phyloP scores from a whole-genome alignment of 1,284 basidiomycete genomes.

The Malassezia obtusa region DNA sequence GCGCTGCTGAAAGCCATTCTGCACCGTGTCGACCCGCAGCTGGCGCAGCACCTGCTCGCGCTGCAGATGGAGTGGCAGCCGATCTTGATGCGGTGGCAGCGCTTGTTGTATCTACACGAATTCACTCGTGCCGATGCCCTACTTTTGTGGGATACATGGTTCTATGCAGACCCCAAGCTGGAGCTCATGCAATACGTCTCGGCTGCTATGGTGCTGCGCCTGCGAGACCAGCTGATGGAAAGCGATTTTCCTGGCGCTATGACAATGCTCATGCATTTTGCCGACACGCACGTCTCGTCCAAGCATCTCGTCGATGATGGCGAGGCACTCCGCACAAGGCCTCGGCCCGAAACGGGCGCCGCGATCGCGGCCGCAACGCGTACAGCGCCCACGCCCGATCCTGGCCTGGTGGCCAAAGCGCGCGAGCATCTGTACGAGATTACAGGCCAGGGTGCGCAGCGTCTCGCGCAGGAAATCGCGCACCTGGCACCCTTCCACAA shows the following conservation, averaged over 20 bases:
- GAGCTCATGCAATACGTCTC: slow-evolving; percentile 37
- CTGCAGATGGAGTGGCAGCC: slow-evolving; percentile 12
- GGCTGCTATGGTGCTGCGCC: slow-evolving; percentile 38
- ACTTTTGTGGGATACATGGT: slow-evolving; percentile 42
- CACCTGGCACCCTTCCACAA: not conserved
- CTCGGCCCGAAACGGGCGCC: not conserved
- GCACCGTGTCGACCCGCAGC: slow-evolving; percentile 5
- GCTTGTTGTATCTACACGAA: slow-evolving; percentile 11
- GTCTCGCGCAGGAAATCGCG: not conserved
- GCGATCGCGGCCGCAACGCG: not conserved
- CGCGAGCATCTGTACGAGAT: not conserved
- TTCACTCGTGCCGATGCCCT: slow-evolving; percentile 27
- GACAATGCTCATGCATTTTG: slow-evolving; percentile 28
- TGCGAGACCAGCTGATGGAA: slow-evolving; percentile 31
- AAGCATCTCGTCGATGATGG: slow-evolving; percentile 3
- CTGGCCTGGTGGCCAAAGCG: not conserved
- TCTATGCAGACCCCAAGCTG: slow-evolving; percentile 24
- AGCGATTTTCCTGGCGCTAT: slow-evolving; percentile 31
- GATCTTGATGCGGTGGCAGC: slow-evolving; percentile 15
- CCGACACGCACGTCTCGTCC: not conserved
- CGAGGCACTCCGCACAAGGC: not conserved
- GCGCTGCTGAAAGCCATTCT: slow-evolving; percentile 12
- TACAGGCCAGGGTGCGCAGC: not conserved
- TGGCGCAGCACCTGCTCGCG: slow-evolving; percentile 1
- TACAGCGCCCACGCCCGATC: not conserved